Percentiles rank a stretch among this genome's conserved stretches.
These are phyloP conservation scores for Colletotrichum shisoi DNA, from an alignment of 2,329 filamentous ascomycete genomes.

Conservation along the genomic window DNA sequence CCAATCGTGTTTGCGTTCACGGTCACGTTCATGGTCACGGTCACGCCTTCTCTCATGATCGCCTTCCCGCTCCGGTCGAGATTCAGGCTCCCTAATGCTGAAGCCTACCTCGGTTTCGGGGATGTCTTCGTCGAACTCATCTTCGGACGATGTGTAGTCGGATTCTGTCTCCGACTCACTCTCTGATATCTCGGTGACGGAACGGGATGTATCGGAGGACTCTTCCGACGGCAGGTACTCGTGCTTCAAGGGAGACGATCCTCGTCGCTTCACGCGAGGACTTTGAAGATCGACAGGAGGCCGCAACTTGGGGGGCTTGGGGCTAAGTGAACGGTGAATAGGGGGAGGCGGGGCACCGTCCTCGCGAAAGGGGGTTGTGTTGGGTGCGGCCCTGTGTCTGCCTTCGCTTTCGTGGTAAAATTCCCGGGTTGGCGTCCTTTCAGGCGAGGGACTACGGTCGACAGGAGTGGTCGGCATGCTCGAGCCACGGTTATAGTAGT, in stretches of 20 bases:
- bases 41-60: constrained; percentile 41
- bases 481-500: constrained; percentile 47
- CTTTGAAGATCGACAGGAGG: constrained; percentile 58
- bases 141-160: constrained; percentile 61
- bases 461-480: constrained; percentile 46
- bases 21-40: constrained; percentile 40
- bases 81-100: constrained; percentile 57
- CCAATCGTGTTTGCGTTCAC: constrained; percentile 41
- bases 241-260: constrained; percentile 93
- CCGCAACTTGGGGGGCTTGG: constrained; percentile 51
- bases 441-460: constrained; percentile 44
- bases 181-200: constrained; percentile 55
- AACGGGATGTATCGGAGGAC: constrained; percentile 69
- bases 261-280: constrained; percentile 69
- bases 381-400: constrained; percentile 48
- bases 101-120: constrained; percentile 67
- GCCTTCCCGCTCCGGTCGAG: constrained; percentile 43
- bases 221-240: constrained; percentile 88
- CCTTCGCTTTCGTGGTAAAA: constrained; percentile 49
- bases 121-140: constrained; percentile 66
- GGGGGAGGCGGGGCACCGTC: constrained; percentile 66
- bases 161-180: constrained; percentile 50
- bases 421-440: constrained; percentile 52
- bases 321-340: constrained; percentile 57
- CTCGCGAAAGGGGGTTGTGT: constrained; percentile 54